Evolutionary conservation across 1,139 yeast species (phyloP), one percentile per base, ranked within the genome.

Genomic region (Geotrichum histeridarum): DNA sequence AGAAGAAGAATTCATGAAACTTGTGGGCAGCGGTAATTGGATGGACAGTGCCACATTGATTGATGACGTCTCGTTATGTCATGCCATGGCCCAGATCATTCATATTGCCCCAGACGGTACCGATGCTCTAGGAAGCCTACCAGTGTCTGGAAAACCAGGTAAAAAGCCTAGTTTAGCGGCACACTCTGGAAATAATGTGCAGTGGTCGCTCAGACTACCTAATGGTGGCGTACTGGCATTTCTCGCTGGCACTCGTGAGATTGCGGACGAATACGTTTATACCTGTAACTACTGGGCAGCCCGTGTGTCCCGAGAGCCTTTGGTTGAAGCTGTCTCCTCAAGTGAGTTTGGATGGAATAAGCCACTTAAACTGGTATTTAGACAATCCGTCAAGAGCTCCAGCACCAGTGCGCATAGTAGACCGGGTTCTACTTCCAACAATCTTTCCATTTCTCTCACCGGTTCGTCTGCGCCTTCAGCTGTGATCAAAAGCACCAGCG

Each of bases 241-340:
- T 59, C 60, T 66, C 37, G 76, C 95, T 0, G 88, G 89, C 17
- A 82, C 89, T 14, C 69, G 73, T 44, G 86, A 83, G 61, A 79
- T 81, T 59, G 93, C 96, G 0, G 73, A 76, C 50, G 88, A 83
- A 64, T 88, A 82, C 67, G 81, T 86, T 36, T 80, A 84, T 61
- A 79, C 93, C 1, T 84, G 95, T 70, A 89, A 89, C 69, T 89
- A 87, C 67, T 89, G 96, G 96, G 89, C 95, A 1, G 86, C 94
- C 2, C 78, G 91, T 60, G 80, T 85, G 37, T 84, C 95, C 12
- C 85, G 90, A 15, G 83, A 86, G 35, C 95, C 96, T 0, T 68
- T 77, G 4, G 70, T 75, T 22, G 83, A 78, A 56, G 71, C 87
- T 57, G 80, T 87, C 11, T 79, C 90, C 1, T 85, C 86, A 46